Percentiles rank a stretch among this genome's conserved stretches.
Evolutionary conservation across 2,329 filamentous ascomycete genomes (phyloP).

Genomic region (Epichloe aotearoae): DNA sequence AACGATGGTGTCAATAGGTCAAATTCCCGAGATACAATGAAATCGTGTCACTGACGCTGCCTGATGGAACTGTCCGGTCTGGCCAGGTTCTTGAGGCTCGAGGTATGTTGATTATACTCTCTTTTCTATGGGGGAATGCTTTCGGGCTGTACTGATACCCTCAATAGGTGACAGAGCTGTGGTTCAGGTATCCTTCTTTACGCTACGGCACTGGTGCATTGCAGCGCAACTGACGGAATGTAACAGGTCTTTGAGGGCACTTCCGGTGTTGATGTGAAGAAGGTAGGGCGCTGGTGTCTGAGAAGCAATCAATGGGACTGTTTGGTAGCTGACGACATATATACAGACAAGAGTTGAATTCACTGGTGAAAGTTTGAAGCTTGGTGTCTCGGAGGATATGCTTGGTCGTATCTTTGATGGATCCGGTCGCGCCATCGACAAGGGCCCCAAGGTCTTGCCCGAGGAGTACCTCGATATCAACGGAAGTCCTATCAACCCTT

Average conservation of each 20-base stretch:
- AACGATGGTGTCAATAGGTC: constrained; percentile 45
- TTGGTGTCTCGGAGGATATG: constrained; percentile 99
- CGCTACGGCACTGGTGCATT: constrained; percentile 1
- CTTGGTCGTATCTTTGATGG: constrained; percentile 97
- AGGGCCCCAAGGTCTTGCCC: constrained; percentile 93
- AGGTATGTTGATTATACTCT: constrained; percentile 42
- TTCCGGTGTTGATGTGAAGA: constrained; percentile 95
- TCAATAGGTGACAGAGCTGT: constrained; percentile 72
- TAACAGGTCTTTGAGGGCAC: constrained; percentile 91
- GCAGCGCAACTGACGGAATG: constrained; percentile 12
- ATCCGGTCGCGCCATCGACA: constrained; percentile 95
- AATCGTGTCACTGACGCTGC: constrained; percentile 89
- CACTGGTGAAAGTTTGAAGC: constrained; percentile 91
- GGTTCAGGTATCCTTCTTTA: constrained; percentile 58
- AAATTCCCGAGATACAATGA: constrained; percentile 98
- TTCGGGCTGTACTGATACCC: constrained; percentile 1
- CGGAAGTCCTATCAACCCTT: constrained; percentile 96
- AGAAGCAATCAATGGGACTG: not conserved
- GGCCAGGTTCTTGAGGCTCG: constrained; percentile 95
- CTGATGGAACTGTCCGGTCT: constrained; percentile 85
- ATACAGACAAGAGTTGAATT: constrained; percentile 89
- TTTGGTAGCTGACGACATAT: constrained; percentile 12
- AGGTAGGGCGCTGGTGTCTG: constrained; percentile 42
- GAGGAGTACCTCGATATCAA: constrained; percentile 99
- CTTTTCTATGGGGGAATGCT: too few species aligned